Evolutionary conservation across 306 rosid genomes (phyloP).

Genomic region (Malus asiatica): DNA sequence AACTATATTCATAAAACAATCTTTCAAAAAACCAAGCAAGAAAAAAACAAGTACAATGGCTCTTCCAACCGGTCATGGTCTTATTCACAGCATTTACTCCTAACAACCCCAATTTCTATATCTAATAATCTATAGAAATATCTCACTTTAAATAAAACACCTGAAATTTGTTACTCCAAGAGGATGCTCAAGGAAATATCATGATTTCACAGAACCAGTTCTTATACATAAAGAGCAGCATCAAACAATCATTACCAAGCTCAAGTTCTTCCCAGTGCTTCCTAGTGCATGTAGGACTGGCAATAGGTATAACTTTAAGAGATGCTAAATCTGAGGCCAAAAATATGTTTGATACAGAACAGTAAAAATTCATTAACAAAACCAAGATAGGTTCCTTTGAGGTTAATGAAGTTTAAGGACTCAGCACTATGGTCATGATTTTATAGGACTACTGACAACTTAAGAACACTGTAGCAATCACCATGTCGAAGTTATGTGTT

Average conservation of each 20-base stretch:
- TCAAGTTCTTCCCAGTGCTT: background rate
- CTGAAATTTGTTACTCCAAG: background rate
- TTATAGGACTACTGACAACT: background rate
- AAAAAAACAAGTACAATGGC: background rate
- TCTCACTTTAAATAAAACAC: background rate
- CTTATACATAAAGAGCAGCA: background rate
- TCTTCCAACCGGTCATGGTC: background rate
- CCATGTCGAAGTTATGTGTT: background rate
- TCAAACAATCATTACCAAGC: background rate
- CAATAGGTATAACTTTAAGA: background rate
- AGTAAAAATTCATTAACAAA: background rate
- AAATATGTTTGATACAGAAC: background rate
- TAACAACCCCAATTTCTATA: background rate
- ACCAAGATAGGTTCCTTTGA: background rate
- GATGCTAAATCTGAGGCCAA: background rate
- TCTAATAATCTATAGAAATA: too few relatives aligned
- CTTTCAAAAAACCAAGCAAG: constrained; percentile 1
- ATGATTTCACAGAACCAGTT: background rate
- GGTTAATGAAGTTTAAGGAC: background rate
- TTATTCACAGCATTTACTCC: background rate
- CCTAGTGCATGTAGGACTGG: background rate
- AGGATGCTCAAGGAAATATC: background rate
- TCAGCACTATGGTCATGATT: background rate
- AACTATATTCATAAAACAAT: background rate
- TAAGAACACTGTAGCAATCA: background rate